Evolutionary conservation across 805 yeast genomes (phyloP), one percentile per base, ranked within the genome.

Genomic region (Kodamaea laetipori): DNA sequence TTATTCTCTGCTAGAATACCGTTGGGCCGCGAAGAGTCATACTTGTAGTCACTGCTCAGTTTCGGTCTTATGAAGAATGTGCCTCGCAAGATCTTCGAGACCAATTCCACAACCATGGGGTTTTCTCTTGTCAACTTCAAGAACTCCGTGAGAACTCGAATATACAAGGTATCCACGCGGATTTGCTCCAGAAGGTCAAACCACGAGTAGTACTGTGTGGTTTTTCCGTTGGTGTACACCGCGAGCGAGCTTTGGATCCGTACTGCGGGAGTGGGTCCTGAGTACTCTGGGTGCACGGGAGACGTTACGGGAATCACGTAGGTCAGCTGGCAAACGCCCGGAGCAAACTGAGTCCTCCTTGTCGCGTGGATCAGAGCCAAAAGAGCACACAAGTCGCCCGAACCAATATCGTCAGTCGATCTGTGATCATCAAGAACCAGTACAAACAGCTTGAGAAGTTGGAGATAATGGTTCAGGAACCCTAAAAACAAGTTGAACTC

Each of bases 401-500:
- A 39, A 3, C 34, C 34, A 30, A 30, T 17, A 13, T 30, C 15
- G 19, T 30, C 17, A 16, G 34, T 30, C 11, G 19, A 13, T 11
- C 34, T 30, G 18, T 30, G 34, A 19, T 30, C 34, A 19, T 30
- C 34, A 4, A 30, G 34, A 10, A 39, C 16, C 5, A 18, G 27
- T 16, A 45, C 33, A 31, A 58, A 56, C 39, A 63, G 65, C 43
- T 66, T 55, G 7, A 58, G 48, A 10, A 64, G 51, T 16, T 46
- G 43, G 1, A 66, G 65, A 8, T 56, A 51, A 18, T 55, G 52
- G 47, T 58, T 52, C 8, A 60, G 54, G 45, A 54, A 66, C 9
- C 74, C 74, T 46, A 64, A 53, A 45, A 54, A 67, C 18, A 68
- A 41, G 45, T 67, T 67, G 51, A 66, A 67, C 11, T 52, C 53